Evolutionary conservation across 2,329 filamentous ascomycete species (phyloP).

Genomic region (Teratosphaeria gauchensis): DNA sequence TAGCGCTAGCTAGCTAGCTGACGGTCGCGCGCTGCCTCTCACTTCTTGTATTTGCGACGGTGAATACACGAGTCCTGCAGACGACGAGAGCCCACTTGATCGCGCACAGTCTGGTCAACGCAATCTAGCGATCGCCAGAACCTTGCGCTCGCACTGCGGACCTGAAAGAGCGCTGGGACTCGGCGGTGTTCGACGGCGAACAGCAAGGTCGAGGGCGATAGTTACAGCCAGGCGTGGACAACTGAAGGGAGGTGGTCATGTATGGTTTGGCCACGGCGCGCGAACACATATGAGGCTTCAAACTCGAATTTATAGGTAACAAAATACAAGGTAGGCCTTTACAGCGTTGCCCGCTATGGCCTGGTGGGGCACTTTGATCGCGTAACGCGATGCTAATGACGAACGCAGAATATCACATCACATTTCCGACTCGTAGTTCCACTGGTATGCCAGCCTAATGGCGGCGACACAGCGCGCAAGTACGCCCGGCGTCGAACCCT

Average conservation of each 20-base stretch:
- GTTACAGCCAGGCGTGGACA: background rate
- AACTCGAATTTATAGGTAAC: background rate
- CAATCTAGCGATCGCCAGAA: background rate
- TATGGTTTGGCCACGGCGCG: background rate
- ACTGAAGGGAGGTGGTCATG: background rate
- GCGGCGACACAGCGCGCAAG: conserved; percentile 35
- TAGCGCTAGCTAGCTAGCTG: background rate
- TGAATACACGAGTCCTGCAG: background rate
- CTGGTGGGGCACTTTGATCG: background rate
- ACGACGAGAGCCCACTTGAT: background rate
- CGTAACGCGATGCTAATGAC: background rate
- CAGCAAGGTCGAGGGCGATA: background rate
- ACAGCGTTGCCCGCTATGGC: background rate
- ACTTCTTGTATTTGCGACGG: background rate
- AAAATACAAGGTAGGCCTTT: background rate
- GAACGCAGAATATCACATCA: background rate
- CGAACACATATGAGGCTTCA: background rate
- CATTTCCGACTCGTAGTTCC: background rate
- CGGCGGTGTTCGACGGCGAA: background rate
- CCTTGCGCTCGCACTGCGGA: background rate
- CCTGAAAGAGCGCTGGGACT: too few relatives aligned
- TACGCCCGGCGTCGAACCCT: conserved; percentile 33
- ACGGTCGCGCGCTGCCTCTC: background rate
- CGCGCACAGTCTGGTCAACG: background rate
- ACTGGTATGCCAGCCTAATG: conserved; percentile 26